A percentile compares a stretch with the other conserved stretches of the same genome.
These are phyloP conservation scores for Kernera saxatilis DNA, from an alignment of 345 rosid species.

Conservation along the genomic window DNA sequence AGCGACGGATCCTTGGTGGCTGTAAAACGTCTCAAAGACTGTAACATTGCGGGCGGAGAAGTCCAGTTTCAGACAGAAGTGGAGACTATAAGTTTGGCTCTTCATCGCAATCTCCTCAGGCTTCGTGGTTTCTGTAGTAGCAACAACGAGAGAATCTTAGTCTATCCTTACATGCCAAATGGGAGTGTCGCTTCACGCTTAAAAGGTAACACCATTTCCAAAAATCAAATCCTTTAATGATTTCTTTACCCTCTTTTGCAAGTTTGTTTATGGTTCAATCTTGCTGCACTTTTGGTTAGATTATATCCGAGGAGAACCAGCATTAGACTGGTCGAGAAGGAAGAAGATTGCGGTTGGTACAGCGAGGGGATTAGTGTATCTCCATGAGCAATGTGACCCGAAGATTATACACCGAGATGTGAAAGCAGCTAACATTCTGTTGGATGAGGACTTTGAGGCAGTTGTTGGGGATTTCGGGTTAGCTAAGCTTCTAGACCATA, in stretches of 20 bases:
- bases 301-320: slow-evolving; percentile 57
- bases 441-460: slow-evolving; percentile 94
- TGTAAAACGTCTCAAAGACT: slow-evolving; percentile 96
- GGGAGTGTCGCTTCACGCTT: slow-evolving; percentile 95
- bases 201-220: slow-evolving; percentile 49
- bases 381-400: slow-evolving; percentile 94
- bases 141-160: slow-evolving; percentile 85
- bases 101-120: slow-evolving; percentile 94
- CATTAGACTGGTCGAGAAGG: slow-evolving; percentile 79
- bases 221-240: neutral
- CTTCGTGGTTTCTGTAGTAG: slow-evolving; percentile 93
- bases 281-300: slow-evolving; percentile 34
- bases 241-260: neutral
- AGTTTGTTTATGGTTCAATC: neutral
- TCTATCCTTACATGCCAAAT: slow-evolving; percentile 93
- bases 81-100: slow-evolving; percentile 91
- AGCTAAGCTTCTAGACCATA: slow-evolving; percentile 94
- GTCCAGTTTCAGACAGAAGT: slow-evolving; percentile 98
- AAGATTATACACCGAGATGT: slow-evolving; percentile 95
- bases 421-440: slow-evolving; percentile 88
- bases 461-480: slow-evolving; percentile 96
- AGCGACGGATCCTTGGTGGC: slow-evolving; percentile 75
- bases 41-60: slow-evolving; percentile 82
- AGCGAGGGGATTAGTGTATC: slow-evolving; percentile 78
- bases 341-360: slow-evolving; percentile 88